Conservation (phyloP, 2,329 filamentous ascomycete genomes). For the Calycina herbarum region DNA sequence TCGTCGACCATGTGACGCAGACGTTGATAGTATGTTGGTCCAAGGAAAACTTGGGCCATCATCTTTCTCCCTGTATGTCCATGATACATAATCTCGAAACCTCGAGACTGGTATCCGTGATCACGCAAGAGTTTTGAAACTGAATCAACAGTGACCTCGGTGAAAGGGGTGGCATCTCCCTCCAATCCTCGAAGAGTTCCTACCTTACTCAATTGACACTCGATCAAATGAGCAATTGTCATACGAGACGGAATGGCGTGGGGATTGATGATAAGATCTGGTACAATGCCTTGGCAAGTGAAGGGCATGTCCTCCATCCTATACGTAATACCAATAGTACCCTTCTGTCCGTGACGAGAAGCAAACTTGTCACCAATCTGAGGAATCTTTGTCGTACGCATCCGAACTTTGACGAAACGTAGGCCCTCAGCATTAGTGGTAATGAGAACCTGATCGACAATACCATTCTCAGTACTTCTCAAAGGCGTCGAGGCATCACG, state of each 20-base stretch:
- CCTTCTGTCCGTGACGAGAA: slow-evolving; percentile 98
- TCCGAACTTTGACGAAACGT: slow-evolving; percentile 95
- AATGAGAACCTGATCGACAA: slow-evolving; percentile 88
- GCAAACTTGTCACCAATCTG: slow-evolving; percentile 99
- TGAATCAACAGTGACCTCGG: slow-evolving; percentile 93
- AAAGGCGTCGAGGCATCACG: slow-evolving; percentile 94
- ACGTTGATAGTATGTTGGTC: slow-evolving; percentile 98
- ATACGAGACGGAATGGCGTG: slow-evolving; percentile 99
- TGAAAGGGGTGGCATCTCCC: slow-evolving; percentile 96
- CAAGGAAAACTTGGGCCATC: slow-evolving; percentile 91
- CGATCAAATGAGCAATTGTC: slow-evolving; percentile 99
- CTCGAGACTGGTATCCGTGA: slow-evolving; percentile 93
- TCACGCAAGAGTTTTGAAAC: slow-evolving; percentile 83
- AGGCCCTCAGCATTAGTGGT: slow-evolving; percentile 94
- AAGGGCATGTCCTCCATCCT: slow-evolving; percentile 99
- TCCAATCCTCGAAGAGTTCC: slow-evolving; percentile 91
- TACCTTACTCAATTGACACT: slow-evolving; percentile 96
- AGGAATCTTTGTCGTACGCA: slow-evolving; percentile 94
- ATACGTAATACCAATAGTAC: slow-evolving; percentile 98
- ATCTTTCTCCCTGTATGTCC: slow-evolving; percentile 95
- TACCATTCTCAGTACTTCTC: slow-evolving; percentile 93
- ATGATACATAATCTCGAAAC: slow-evolving; percentile 98
- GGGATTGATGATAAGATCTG: slow-evolving; percentile 97
- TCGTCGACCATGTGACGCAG: slow-evolving; percentile 99
- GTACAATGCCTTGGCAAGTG: slow-evolving; percentile 83